Base-by-base conservation (phyloP, 169 alveolate genomes). In the Eimeria praecox region DNA sequence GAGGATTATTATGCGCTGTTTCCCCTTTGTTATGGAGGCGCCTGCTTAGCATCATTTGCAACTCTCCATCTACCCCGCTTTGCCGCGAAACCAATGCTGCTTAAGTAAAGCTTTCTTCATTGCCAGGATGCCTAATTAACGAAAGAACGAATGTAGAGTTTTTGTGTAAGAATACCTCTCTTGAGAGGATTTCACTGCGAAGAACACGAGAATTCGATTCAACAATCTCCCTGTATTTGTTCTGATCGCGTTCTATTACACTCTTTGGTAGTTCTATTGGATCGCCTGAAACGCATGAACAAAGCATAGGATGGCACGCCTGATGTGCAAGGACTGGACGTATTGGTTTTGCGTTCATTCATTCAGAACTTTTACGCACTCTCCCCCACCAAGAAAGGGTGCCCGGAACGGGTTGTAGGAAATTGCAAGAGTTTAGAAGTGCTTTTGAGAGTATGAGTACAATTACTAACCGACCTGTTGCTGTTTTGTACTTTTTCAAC, bases 121-220 rank as follows among this genome's bases (percentile, higher is more conserved):
- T 33, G 80, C 49, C 49, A n/a, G 42, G 12, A 52, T 54, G 12
- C 33, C 22, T 49, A 10, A 49, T 46, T 33, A 52, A 3, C 42
- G 80, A 33, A 24, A 5, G 44, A 10, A 20, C 30, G 8, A 9
- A 35, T 69, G 80, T n/a, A 69, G n/a, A 35, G 80, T 3, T 14
- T 69, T 35, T 16, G 80, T 24, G 52, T 52, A 59, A 18, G 52
- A 3, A 35, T 86, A 86, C 93, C 93, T 86, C 93, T 33, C 93
- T 49, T 56, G 93, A 86, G 24, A 40, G 93, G 10, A 18, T 14
- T 30, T 80, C 42, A 12, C 64, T 59, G 80, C 82, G 24, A 38
- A 56, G 80, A 24, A 59, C 44, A n/a, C 93, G 77, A 62, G 30
- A 33, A 35, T n/a, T 59, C 38, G 56, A 20, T n/a, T 86, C 93